Conservation (phyloP, 768 basidiomycete species). For the Neoboletus subvelutipes region DNA sequence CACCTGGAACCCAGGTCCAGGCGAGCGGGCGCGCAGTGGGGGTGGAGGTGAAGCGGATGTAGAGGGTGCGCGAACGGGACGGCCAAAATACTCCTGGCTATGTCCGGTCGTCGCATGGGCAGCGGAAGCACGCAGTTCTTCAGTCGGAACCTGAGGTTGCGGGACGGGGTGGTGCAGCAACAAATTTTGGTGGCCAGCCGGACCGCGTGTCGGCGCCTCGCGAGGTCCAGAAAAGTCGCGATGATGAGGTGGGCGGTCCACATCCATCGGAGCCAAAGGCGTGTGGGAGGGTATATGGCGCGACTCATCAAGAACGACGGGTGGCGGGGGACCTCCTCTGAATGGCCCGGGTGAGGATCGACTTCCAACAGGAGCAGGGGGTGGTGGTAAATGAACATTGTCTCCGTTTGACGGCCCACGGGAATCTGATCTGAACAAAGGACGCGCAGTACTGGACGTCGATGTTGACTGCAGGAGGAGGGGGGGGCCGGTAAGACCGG, state of each 20-base stretch:
- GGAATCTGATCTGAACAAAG: slow-evolving; percentile 66
- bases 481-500: slow-evolving; percentile 65
- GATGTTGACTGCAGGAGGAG: slow-evolving; percentile 53
- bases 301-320: slow-evolving; percentile 73
- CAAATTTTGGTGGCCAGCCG: slow-evolving; percentile 52
- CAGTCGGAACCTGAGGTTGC: slow-evolving; percentile 53
- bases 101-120: slow-evolving; percentile 44
- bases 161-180: slow-evolving; percentile 70
- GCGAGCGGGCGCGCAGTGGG: slow-evolving; percentile 51
- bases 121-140: slow-evolving; percentile 47
- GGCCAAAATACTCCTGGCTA: slow-evolving; percentile 54
- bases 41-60: slow-evolving; percentile 61
- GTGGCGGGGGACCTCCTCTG: slow-evolving; percentile 80
- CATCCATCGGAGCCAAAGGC: slow-evolving; percentile 75
- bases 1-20: slow-evolving; percentile 44
- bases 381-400: slow-evolving; percentile 54
- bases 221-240: slow-evolving; percentile 57
- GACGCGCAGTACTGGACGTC: slow-evolving; percentile 30
- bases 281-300: slow-evolving; percentile 68
- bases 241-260: slow-evolving; percentile 55
- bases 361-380: slow-evolving; percentile 46
- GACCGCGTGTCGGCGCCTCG: slow-evolving; percentile 48
- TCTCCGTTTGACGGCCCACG: slow-evolving; percentile 48
- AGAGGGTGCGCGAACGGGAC: slow-evolving; percentile 52
- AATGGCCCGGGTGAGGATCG: slow-evolving; percentile 73